These are phyloP conservation scores for Plectranthus barbatus DNA, from an alignment of 257 asterid genomes.

Conservation along the genomic window DNA sequence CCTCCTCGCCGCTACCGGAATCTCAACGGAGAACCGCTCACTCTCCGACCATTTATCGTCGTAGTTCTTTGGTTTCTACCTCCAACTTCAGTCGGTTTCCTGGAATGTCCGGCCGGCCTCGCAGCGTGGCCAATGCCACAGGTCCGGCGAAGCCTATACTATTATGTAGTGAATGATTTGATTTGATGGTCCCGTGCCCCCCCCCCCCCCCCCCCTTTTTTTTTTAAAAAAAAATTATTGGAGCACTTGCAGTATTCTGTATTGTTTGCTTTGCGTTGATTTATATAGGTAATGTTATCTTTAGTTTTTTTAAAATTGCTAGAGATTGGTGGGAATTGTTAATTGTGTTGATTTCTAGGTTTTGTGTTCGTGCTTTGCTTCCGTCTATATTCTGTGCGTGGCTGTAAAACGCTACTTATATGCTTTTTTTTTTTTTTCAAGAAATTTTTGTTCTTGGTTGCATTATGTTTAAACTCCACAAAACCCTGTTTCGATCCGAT, in stretches of 20 bases:
- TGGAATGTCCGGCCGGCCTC: conserved; percentile 20
- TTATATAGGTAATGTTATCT: neutral
- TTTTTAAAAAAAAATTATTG: neutral
- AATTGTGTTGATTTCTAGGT: neutral
- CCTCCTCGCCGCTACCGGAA: conserved; percentile 9
- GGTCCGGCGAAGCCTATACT: conserved; percentile 27
- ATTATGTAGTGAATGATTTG: neutral
- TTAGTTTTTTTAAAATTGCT: neutral
- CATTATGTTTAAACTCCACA: neutral
- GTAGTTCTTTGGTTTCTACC: conserved; percentile 1
- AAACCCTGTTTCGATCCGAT: neutral
- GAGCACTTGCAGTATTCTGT: neutral
- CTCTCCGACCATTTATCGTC: conserved; percentile 8
- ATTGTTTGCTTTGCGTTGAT: neutral
- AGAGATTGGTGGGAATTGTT: neutral
- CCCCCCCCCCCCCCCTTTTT: too few relatives aligned
- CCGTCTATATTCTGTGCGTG: neutral
- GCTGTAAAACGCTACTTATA: neutral
- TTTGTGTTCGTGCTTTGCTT: neutral
- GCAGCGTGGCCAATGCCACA: conserved; percentile 21
- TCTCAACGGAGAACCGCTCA: conserved; percentile 15
- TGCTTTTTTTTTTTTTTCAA: too few relatives aligned
- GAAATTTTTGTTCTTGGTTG: too few relatives aligned
- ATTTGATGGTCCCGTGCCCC: neutral
- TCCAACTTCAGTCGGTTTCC: conserved; percentile 12